These are phyloP conservation scores for Zea luxurians DNA, from an alignment of 176 grass and related monocot species.

Conservation along the genomic window DNA sequence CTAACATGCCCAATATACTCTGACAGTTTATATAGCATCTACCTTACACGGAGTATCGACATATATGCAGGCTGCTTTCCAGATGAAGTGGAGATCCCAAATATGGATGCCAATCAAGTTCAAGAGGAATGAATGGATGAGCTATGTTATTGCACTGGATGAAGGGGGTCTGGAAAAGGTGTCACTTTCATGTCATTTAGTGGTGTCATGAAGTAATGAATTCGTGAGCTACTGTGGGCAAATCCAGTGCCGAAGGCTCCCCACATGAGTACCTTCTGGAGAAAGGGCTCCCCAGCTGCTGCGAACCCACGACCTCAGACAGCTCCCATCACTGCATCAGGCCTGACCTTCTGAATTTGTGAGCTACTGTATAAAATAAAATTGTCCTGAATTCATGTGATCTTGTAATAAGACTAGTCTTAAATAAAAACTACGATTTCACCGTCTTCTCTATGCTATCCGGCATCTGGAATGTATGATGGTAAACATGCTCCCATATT, in stretches of 20 bases:
- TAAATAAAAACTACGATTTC: conserved; percentile 4
- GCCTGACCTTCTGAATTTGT: conserved; percentile 10
- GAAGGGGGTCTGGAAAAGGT: conserved; percentile 16
- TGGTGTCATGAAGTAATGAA: neutral
- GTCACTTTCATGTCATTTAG: neutral
- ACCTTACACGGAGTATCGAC: neutral
- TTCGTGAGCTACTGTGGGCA: conserved; percentile 9
- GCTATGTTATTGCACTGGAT: neutral
- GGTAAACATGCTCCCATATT: neutral
- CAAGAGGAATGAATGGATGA: conserved; percentile 24
- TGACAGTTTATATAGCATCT: neutral
- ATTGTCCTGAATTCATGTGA: conserved; percentile 17
- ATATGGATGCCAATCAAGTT: conserved; percentile 18
- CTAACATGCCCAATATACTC: too few species aligned
- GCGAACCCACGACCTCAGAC: too few species aligned
- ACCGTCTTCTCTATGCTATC: neutral
- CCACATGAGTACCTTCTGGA: too few species aligned
- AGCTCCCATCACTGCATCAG: too few species aligned
- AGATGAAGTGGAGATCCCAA: neutral
- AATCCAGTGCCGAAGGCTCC: too few species aligned
- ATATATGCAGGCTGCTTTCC: conserved; percentile 38
- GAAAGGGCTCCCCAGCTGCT: too few species aligned
- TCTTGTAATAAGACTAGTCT: conserved; percentile 23
- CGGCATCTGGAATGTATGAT: neutral
- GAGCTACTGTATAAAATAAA: conserved; percentile 20